phyloP scores from a whole-genome alignment of 176 grass and related monocot species.

The Oryza glumipatula region DNA sequence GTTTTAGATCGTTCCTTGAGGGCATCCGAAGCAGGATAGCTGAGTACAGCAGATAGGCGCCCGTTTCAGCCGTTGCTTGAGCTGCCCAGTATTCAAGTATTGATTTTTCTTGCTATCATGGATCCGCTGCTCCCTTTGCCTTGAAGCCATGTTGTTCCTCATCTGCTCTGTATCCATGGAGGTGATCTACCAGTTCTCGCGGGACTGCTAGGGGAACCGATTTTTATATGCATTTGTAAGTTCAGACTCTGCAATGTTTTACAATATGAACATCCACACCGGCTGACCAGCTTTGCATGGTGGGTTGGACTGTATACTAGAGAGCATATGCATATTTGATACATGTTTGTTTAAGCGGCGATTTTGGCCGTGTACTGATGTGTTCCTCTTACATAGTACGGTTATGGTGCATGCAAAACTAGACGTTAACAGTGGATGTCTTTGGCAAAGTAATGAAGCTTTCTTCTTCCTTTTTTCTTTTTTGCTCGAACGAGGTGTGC shows the following conservation, averaged over 20 bases:
- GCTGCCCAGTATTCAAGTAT: not conserved
- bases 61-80: not conserved
- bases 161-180: not conserved
- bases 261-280: too few species aligned
- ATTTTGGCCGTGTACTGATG: not conserved
- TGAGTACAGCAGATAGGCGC: constrained; percentile 29
- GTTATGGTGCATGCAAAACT: not conserved
- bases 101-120: not conserved
- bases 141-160: not conserved
- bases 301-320: not conserved
- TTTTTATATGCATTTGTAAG: not conserved
- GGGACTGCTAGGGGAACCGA: not conserved
- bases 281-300: too few species aligned
- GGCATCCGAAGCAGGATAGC: constrained; percentile 48
- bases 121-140: not conserved
- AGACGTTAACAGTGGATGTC: too few species aligned
- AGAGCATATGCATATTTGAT: not conserved
- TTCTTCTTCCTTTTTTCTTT: too few species aligned
- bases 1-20: constrained; percentile 59
- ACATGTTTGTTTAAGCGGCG: not conserved
- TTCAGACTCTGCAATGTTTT: too few species aligned
- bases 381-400: not conserved
- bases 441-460: too few species aligned
- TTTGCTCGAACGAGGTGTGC: not conserved
- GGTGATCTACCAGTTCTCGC: not conserved